These are phyloP conservation scores for Naganishia antarctica DNA, from an alignment of 768 basidiomycete genomes.

Conservation along the genomic window DNA sequence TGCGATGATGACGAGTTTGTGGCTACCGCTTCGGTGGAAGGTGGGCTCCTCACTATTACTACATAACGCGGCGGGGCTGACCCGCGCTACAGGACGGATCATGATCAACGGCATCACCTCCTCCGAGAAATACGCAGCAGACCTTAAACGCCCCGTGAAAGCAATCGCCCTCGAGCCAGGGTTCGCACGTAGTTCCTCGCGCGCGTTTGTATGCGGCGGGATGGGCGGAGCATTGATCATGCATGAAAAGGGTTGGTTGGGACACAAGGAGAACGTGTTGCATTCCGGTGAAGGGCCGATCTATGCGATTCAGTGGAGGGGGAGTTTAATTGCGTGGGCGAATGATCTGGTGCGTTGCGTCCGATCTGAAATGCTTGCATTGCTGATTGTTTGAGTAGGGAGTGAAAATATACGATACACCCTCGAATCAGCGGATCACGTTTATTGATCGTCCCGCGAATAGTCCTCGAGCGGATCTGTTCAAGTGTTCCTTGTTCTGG, in stretches of 20 bases:
- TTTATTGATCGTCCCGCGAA: constrained; percentile 76
- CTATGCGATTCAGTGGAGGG: constrained; percentile 84
- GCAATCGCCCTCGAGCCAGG: constrained; percentile 84
- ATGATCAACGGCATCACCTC: constrained; percentile 76
- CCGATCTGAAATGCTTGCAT: neutral
- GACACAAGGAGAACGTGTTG: constrained; percentile 80
- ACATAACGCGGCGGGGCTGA: neutral
- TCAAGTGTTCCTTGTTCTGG: constrained; percentile 88
- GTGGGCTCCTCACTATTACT: constrained; percentile 53
- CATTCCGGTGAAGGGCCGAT: constrained; percentile 88
- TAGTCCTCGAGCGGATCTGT: constrained; percentile 86
- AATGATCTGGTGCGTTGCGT: constrained; percentile 68
- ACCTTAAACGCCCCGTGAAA: constrained; percentile 87
- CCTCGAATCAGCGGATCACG: constrained; percentile 69
- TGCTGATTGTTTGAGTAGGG: constrained; percentile 56
- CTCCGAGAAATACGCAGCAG: constrained; percentile 74
- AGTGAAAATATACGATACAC: constrained; percentile 85
- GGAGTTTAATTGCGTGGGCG: constrained; percentile 87
- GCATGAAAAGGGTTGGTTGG: constrained; percentile 93
- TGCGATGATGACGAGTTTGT: constrained; percentile 83
- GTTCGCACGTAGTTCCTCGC: constrained; percentile 70
- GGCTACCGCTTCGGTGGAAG: constrained; percentile 87
- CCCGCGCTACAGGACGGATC: constrained; percentile 66
- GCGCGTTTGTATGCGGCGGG: constrained; percentile 85
- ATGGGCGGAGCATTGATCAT: constrained; percentile 80